Evolutionary conservation across 2,329 filamentous ascomycete species (phyloP).

Genomic region (Fusarium circinatum): DNA sequence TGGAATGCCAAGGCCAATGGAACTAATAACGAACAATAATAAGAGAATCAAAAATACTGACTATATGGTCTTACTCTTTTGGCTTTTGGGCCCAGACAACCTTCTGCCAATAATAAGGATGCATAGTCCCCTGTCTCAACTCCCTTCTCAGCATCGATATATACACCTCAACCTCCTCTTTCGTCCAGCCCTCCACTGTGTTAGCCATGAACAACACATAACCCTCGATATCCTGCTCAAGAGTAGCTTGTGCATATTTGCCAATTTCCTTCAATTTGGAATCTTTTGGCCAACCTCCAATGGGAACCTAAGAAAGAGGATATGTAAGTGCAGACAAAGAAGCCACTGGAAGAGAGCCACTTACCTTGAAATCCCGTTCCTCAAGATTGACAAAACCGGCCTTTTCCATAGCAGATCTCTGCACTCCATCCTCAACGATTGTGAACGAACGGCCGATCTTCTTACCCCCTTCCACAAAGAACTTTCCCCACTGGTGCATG

Average conservation of each 20-base stretch:
- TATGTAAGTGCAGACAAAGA: neutral
- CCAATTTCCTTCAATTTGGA: slow-evolving; percentile 18
- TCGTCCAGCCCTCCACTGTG: slow-evolving; percentile 31
- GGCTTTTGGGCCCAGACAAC: slow-evolving; percentile 28
- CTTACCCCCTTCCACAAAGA: slow-evolving; percentile 27
- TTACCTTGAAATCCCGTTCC: slow-evolving; percentile 27
- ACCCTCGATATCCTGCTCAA: slow-evolving; percentile 36
- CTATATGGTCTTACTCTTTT: neutral
- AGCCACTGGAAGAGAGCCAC: fast-evolving
- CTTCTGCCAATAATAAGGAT: slow-evolving; percentile 30
- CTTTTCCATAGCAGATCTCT: slow-evolving; percentile 20
- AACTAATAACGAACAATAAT: neutral
- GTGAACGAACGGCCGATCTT: slow-evolving; percentile 30
- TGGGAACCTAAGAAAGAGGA: neutral
- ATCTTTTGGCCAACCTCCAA: slow-evolving; percentile 27
- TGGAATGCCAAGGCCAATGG: neutral
- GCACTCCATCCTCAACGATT: slow-evolving; percentile 14
- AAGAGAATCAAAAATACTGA: neutral
- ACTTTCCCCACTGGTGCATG: slow-evolving; percentile 36
- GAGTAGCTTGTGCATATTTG: slow-evolving; percentile 17
- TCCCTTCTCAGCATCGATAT: slow-evolving; percentile 34
- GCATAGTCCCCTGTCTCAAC: slow-evolving; percentile 27
- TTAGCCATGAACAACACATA: slow-evolving; percentile 35
- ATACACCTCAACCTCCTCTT: slow-evolving; percentile 31
- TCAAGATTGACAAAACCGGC: slow-evolving; percentile 15